Conservation (phyloP, 2,329 filamentous ascomycete genomes). For the Colletotrichum scovillei region DNA sequence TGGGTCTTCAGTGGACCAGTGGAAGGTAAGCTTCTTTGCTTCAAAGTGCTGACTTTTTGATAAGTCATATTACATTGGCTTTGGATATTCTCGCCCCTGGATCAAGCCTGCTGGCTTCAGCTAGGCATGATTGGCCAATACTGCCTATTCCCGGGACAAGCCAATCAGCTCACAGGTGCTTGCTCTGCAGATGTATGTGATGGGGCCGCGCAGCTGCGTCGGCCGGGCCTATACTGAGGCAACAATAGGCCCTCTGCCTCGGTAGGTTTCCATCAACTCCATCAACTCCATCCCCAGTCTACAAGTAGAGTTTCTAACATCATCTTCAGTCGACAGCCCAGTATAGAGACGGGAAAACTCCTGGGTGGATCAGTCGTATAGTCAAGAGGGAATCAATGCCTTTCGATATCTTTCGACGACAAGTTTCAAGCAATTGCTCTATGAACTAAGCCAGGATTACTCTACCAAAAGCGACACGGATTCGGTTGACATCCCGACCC, state of each 20-base stretch:
- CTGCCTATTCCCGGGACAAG: neutral
- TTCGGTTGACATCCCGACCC: slow-evolving; percentile 17
- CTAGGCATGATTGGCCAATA: neutral
- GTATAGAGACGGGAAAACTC: neutral
- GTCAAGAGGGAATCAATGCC: slow-evolving; percentile 2
- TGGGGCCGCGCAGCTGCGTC: too few species aligned
- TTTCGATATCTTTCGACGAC: neutral
- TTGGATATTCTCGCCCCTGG: neutral
- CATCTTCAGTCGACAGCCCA: neutral
- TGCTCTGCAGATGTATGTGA: too few species aligned
- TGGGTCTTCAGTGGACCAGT: neutral
- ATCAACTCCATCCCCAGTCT: too few species aligned
- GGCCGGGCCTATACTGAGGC: too few species aligned
- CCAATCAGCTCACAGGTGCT: too few species aligned
- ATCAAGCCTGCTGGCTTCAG: neutral
- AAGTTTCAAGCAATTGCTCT: neutral
- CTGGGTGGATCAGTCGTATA: neutral
- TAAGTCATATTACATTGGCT: neutral
- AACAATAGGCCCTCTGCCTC: neutral
- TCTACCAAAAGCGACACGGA: neutral
- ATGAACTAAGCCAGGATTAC: neutral
- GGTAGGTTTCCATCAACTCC: neutral
- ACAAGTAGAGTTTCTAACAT: too few species aligned
- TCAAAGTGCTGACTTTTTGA: neutral
- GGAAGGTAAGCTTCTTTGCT: neutral